Conservation (phyloP, 805 yeast species). For the Barnettozyma pratensis region DNA sequence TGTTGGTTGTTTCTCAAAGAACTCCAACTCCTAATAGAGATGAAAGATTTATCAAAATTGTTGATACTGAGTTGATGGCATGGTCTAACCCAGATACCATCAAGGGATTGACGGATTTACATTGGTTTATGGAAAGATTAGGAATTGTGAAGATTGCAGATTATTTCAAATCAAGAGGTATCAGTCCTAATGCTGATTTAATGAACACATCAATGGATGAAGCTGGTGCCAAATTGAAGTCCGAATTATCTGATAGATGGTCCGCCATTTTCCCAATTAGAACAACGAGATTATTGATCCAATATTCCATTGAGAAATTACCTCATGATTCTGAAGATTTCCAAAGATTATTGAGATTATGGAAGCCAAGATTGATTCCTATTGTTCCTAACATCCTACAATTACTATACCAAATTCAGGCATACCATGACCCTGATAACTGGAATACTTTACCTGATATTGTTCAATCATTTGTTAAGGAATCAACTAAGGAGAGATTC, state of each 20-base stretch:
- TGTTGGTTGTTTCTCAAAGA: slow-evolving; percentile 87
- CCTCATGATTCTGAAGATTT: slow-evolving; percentile 76
- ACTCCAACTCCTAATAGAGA: slow-evolving; percentile 68
- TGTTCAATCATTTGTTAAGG: slow-evolving; percentile 87
- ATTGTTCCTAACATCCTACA: slow-evolving; percentile 88
- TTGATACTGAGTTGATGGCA: slow-evolving; percentile 86
- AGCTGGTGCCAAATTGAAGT: slow-evolving; percentile 70
- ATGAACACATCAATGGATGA: slow-evolving; percentile 85
- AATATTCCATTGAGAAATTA: slow-evolving; percentile 89
- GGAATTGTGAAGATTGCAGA: slow-evolving; percentile 93
- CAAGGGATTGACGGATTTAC: slow-evolving; percentile 82
- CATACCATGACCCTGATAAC: slow-evolving; percentile 89
- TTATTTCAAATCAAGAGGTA: slow-evolving; percentile 79
- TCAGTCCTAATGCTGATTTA: slow-evolving; percentile 70
- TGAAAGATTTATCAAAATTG: slow-evolving; percentile 77
- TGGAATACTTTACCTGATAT: slow-evolving; percentile 86
- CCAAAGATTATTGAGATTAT: slow-evolving; percentile 56
- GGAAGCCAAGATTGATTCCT: slow-evolving; percentile 93
- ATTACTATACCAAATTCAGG: slow-evolving; percentile 82
- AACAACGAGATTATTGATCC: slow-evolving; percentile 91
- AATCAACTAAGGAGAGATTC: slow-evolving; percentile 86
- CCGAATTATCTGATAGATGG: slow-evolving; percentile 85
- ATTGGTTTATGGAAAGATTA: slow-evolving; percentile 97
- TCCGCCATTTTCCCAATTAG: slow-evolving; percentile 90
- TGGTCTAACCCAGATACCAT: slow-evolving; percentile 93